These are phyloP conservation scores for Yueomyces sp. DNA, from an alignment of 805 yeast species.

Conservation along the genomic window DNA sequence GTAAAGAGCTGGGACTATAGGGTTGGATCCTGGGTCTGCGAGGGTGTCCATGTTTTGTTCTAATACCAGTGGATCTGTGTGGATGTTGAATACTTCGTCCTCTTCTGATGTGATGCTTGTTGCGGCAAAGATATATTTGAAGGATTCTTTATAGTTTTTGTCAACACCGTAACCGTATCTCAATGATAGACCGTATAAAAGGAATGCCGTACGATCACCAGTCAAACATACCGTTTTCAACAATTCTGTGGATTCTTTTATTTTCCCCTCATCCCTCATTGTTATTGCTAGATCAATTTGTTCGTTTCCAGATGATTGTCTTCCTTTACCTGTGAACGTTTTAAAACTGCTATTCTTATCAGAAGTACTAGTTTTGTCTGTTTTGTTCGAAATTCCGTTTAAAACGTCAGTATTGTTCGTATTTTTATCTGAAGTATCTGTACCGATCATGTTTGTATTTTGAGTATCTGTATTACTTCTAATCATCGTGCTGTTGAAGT, in stretches of 20 bases:
- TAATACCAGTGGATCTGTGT: conserved; percentile 26
- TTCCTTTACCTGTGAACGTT: too few relatives aligned
- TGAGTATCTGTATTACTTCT: too few relatives aligned
- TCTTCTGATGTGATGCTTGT: conserved; percentile 24
- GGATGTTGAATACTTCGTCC: conserved; percentile 9
- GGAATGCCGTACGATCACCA: conserved; percentile 56
- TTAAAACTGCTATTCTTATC: too few relatives aligned
- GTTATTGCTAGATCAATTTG: conserved; percentile 26
- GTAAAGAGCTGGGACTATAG: conserved; percentile 37
- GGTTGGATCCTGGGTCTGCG: conserved; percentile 3
- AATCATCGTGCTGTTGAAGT: too few relatives aligned
- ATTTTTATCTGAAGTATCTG: neutral
- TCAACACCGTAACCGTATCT: conserved; percentile 58
- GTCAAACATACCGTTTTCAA: conserved; percentile 48
- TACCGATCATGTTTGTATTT: too few relatives aligned
- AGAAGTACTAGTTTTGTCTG: neutral
- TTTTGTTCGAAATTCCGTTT: neutral
- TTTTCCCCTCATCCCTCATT: conserved; percentile 43
- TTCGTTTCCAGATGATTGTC: neutral
- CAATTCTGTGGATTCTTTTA: conserved; percentile 57
- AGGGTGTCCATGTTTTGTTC: conserved; percentile 25
- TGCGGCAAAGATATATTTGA: conserved; percentile 48
- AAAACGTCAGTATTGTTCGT: too few relatives aligned
- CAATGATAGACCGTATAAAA: conserved; percentile 53
- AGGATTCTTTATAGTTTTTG: conserved; percentile 38